Base-by-base conservation (phyloP, 768 basidiomycete genomes). In the Pisolithus tinctorius region DNA sequence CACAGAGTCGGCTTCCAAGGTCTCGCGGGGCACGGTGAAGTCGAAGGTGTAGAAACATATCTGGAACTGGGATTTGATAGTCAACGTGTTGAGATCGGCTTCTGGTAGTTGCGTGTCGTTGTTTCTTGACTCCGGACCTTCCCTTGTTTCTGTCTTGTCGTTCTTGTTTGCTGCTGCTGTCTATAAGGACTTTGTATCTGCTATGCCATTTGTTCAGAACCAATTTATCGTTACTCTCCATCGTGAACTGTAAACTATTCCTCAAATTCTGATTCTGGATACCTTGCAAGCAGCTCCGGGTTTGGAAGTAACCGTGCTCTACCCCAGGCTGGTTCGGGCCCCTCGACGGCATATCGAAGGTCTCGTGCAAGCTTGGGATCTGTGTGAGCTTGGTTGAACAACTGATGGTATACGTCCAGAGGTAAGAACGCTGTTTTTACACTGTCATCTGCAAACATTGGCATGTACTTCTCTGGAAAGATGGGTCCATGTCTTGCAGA, bases 1-100 rank as follows among this genome's bases (percentile, higher is more conserved):
- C 60, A 71, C 43, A 76, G 74, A 2, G 79, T 88, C 14, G 88
- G 87, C 2, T 91, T 90, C 55, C 64, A 70, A 16, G 86, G 83
- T 6, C 69, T 86, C 14, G 64, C 55, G 54, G 45, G 58, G 8
- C 57, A 56, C 26, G 63, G 52, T 11, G 55, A 61, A 3, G 70
- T 72, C 2, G 71, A 75, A 16, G 75, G 74, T 6, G 73, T 77
- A 3, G 73, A 75, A 31, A 61, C 67, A 14, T 88, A 83, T 83
- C 55, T 81, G 6, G 86, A 88, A 51, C 66, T 83, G 46, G 86
- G 86, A 8, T 87, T 86, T 50, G 74, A 80, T 55, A 70, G 64
- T 23, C 50, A 54, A 16, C 47, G 50, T 26, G 76, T 82, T 20
- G 55, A 67, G 2, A 71, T 84, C 14, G 88, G 87, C 1, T 82